Evolutionary conservation across 352 stramenopile species (phyloP).

Genomic region (Phytophthora ramorum): DNA sequence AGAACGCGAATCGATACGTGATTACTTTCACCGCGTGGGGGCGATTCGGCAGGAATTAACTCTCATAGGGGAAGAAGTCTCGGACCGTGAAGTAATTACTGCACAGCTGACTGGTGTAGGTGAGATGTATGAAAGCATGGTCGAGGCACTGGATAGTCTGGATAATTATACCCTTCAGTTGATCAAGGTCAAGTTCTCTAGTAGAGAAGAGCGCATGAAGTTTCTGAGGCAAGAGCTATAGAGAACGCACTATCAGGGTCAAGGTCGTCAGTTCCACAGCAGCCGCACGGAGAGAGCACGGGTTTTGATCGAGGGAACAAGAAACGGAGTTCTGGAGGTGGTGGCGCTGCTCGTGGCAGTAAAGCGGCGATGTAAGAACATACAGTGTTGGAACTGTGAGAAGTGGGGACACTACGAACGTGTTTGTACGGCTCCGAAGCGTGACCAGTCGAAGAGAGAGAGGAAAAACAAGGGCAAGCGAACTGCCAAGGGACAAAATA

Average conservation of each 20-base stretch:
- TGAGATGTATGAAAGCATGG: slow-evolving; percentile 5
- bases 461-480: not conserved
- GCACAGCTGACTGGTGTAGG: slow-evolving; percentile 15
- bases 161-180: slow-evolving; percentile 13
- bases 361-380: not conserved
- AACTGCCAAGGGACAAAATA: not conserved
- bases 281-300: not conserved
- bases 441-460: not conserved
- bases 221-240: no score
- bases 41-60: slow-evolving; percentile 18
- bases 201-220: slow-evolving; percentile 10
- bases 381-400: slow-evolving; percentile 14
- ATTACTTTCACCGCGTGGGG: slow-evolving; percentile 20
- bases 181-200: slow-evolving; percentile 12
- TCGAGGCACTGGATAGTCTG: slow-evolving; percentile 14
- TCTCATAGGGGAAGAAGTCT: slow-evolving; percentile 19
- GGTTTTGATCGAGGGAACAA: not conserved
- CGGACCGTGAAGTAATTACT: slow-evolving; percentile 11
- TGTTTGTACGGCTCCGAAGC: slow-evolving; percentile 6
- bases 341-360: not conserved
- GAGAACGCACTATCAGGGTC: no score
- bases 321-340: not conserved
- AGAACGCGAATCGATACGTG: slow-evolving; percentile 10
- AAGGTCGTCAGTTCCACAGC: no score
- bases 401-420: slow-evolving; percentile 14